phyloP scores from a whole-genome alignment of 73 alveolate species.

The Tetrahymena thermophila region DNA sequence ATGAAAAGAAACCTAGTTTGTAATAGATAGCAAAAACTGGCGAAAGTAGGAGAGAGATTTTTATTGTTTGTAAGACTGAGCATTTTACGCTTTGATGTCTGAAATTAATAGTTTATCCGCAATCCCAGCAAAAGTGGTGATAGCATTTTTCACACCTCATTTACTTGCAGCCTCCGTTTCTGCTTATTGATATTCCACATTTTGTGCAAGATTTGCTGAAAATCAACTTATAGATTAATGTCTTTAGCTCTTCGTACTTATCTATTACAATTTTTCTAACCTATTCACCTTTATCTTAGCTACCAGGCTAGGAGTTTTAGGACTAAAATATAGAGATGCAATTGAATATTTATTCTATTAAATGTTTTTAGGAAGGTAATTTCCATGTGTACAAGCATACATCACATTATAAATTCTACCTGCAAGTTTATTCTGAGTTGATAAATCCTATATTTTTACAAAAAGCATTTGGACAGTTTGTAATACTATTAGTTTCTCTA shows the following conservation, averaged over 20 bases:
- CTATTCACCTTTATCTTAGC: background rate
- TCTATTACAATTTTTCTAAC: background rate
- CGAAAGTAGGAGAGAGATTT: background rate
- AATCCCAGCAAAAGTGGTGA: background rate
- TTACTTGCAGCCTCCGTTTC: background rate
- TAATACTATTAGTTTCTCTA: background rate
- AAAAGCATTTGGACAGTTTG: background rate
- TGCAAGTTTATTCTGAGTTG: background rate
- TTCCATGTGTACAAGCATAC: background rate
- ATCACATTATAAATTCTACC: background rate
- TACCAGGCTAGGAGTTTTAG: background rate
- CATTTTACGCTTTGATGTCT: background rate
- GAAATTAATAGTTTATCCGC: background rate
- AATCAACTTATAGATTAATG: background rate
- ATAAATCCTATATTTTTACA: background rate
- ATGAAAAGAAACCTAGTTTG: background rate
- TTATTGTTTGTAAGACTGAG: background rate
- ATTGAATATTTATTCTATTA: background rate
- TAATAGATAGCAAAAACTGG: background rate
- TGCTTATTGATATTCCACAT: background rate
- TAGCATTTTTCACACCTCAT: background rate
- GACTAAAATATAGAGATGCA: background rate
- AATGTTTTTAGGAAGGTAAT: background rate
- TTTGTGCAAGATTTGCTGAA: background rate
- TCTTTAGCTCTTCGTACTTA: background rate